A percentile compares a stretch with the other conserved stretches of the same genome.
Conservation (phyloP, 257 asterid species). For the Fraxinus excelsior region DNA sequence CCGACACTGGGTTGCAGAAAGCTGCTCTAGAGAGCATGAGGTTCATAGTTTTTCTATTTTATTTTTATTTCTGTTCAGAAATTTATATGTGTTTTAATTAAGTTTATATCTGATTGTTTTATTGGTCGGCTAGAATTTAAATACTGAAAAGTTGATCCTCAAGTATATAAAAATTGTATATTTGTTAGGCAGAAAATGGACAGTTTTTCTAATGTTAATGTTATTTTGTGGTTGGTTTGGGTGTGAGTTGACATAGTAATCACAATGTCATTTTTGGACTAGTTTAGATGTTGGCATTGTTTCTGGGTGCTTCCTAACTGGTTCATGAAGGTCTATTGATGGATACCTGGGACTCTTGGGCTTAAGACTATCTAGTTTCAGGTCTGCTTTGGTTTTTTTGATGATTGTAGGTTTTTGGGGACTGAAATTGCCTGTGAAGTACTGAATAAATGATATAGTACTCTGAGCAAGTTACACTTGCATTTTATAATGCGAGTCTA, state of each 20-base stretch:
- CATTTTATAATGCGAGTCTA: neutral
- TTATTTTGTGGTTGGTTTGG: neutral
- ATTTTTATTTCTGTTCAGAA: neutral
- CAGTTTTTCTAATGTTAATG: neutral
- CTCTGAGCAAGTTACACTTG: neutral
- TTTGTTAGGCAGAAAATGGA: neutral
- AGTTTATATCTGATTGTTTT: neutral
- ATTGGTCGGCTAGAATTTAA: neutral
- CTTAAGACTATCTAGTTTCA: neutral
- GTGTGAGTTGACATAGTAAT: neutral
- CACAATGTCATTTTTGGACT: neutral
- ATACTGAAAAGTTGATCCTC: neutral
- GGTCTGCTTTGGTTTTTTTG: neutral
- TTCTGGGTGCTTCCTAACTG: neutral
- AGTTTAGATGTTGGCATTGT: neutral
- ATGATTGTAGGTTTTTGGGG: neutral
- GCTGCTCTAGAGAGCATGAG: slow-evolving; percentile 91
- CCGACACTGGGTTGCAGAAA: slow-evolving; percentile 86
- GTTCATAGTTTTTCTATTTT: slow-evolving; percentile 34
- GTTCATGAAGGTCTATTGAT: neutral
- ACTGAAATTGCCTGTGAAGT: neutral
- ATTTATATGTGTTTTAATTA: neutral
- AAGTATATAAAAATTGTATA: neutral
- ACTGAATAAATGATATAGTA: neutral
- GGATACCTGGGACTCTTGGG: neutral